These are phyloP conservation scores for Trichothecium roseum DNA, from an alignment of 2,329 filamentous ascomycete genomes.

Conservation along the genomic window DNA sequence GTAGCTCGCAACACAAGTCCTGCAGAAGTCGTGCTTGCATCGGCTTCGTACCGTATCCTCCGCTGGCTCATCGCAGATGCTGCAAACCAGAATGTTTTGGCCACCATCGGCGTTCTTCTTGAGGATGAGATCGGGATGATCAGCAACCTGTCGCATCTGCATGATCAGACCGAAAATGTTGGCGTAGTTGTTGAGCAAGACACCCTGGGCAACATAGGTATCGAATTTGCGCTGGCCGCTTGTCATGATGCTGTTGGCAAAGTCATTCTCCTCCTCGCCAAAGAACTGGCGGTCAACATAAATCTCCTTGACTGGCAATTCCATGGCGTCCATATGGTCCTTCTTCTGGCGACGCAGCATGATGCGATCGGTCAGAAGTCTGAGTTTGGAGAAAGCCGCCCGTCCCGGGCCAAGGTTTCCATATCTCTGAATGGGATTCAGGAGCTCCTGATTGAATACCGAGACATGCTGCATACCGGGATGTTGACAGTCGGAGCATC, in stretches of 20 bases:
- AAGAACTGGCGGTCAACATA: slow-evolving; percentile 93
- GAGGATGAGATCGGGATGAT: slow-evolving; percentile 88
- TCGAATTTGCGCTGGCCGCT: slow-evolving; percentile 84
- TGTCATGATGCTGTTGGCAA: slow-evolving; percentile 91
- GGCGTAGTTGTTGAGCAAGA: slow-evolving; percentile 94
- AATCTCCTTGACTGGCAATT: slow-evolving; percentile 89
- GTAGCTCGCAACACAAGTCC: slow-evolving; percentile 36
- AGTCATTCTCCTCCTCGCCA: slow-evolving; percentile 89
- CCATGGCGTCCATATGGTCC: slow-evolving; percentile 90
- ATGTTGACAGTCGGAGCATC: slow-evolving; percentile 54
- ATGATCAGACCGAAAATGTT: slow-evolving; percentile 99
- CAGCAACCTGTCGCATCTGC: slow-evolving; percentile 97
- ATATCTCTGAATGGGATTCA: slow-evolving; percentile 67
- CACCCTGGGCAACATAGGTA: slow-evolving; percentile 88
- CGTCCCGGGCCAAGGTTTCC: slow-evolving; percentile 52
- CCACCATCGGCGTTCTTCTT: slow-evolving; percentile 80
- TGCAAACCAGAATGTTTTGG: slow-evolving; percentile 83
- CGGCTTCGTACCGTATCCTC: slow-evolving; percentile 88
- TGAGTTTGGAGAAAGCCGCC: slow-evolving; percentile 69
- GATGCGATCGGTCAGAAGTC: slow-evolving; percentile 80
- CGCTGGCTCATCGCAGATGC: slow-evolving; percentile 91
- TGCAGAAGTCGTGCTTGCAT: slow-evolving; percentile 70
- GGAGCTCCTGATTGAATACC: slow-evolving; percentile 87
- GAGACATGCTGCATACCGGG: slow-evolving; percentile 32
- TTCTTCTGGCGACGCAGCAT: slow-evolving; percentile 94